These are phyloP conservation scores for Arctostaphylos glauca DNA, from an alignment of 148 eudicot species.

Conservation along the genomic window DNA sequence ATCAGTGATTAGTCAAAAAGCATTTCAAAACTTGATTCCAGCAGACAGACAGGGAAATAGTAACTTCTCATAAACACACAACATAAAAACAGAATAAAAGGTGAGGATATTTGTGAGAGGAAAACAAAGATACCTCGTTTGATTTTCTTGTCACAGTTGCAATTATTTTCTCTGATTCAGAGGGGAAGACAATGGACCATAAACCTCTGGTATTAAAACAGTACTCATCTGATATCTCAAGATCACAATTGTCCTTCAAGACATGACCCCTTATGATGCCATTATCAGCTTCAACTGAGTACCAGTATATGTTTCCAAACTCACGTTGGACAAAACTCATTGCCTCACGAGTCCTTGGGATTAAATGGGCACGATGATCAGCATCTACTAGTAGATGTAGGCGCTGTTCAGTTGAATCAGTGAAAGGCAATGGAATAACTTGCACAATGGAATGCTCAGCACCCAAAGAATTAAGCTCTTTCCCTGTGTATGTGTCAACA, in stretches of 20 bases:
- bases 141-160: slow-evolving; percentile 62
- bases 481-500: slow-evolving; percentile 78
- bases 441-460: slow-evolving; percentile 62
- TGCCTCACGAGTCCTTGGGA: slow-evolving; percentile 83
- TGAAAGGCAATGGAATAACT: slow-evolving; percentile 79
- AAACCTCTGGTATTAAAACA: slow-evolving; percentile 66
- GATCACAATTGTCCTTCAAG: slow-evolving; percentile 47
- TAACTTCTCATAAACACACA: neutral
- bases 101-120: neutral
- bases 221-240: slow-evolving; percentile 55
- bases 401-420: slow-evolving; percentile 84
- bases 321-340: slow-evolving; percentile 61
- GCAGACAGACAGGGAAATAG: neutral
- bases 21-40: neutral
- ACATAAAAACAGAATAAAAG: neutral
- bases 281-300: slow-evolving; percentile 73
- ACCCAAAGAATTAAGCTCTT: slow-evolving; percentile 48
- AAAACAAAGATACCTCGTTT: slow-evolving; percentile 60
- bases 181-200: slow-evolving; percentile 87
- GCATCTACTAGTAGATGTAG: slow-evolving; percentile 80
- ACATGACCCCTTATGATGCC: slow-evolving; percentile 73
- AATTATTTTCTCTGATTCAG: slow-evolving; percentile 82
- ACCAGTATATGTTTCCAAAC: slow-evolving; percentile 80
- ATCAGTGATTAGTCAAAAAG: neutral
- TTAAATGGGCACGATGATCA: slow-evolving; percentile 57